Conservation (phyloP, 106 monocot species). For the Allium fistulosum region DNA sequence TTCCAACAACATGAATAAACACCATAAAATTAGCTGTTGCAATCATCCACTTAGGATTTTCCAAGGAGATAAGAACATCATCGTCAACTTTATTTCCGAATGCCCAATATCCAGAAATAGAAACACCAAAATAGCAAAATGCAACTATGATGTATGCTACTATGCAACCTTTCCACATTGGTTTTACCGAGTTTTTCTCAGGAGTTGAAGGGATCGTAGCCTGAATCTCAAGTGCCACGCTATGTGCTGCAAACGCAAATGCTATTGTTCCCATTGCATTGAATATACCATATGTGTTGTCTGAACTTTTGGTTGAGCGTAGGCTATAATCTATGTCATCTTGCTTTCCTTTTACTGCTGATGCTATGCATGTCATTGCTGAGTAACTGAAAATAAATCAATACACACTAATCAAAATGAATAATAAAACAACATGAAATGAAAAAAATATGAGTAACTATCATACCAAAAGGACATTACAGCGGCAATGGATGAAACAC, state of each 20-base stretch:
- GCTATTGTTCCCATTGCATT: constrained; percentile 19
- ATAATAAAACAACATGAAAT: no score
- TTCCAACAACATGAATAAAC: constrained; percentile 28
- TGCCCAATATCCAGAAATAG: constrained; percentile 18
- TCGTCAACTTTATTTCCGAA: constrained; percentile 19
- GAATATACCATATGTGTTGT: constrained; percentile 2
- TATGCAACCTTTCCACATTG: constrained; percentile 20
- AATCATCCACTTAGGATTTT: constrained; percentile 24
- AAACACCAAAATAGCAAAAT: constrained; percentile 16
- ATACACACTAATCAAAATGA: no score
- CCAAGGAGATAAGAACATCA: constrained; percentile 17
- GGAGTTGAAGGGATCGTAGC: constrained; percentile 31
- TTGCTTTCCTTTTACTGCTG: not conserved
- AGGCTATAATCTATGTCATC: not conserved
- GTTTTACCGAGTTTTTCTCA: constrained; percentile 16
- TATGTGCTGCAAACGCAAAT: constrained; percentile 27
- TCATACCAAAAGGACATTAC: constrained; percentile 7
- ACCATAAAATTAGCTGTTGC: constrained; percentile 23
- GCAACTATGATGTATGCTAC: constrained; percentile 17
- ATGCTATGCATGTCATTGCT: constrained; percentile 3
- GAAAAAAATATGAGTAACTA: no score
- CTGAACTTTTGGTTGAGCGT: not conserved
- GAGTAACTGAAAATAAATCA: constrained; percentile 3
- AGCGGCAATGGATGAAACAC: constrained; percentile 2
- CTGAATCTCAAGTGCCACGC: constrained; percentile 27